Evolutionary conservation across 208 protist species (phyloP), one percentile per base, ranked within the genome.

Genomic region (Trypanosoma brucei): DNA sequence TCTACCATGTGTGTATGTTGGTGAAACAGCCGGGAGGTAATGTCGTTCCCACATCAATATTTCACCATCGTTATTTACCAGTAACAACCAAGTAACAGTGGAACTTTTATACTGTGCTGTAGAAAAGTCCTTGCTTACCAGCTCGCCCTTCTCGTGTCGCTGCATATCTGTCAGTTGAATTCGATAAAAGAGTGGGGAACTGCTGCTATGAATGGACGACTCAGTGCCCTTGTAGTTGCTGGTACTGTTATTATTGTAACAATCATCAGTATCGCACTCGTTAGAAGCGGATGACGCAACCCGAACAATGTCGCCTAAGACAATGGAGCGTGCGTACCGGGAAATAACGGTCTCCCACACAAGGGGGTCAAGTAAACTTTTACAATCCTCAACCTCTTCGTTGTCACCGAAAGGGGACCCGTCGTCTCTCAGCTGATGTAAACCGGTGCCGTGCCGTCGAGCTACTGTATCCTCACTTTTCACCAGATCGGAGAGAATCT

Each of bases 161-260:
- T 95, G 89, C 73, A 81, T 75, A 56, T 94, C 83, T 3, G 76
- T 84, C n/a, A 88, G 75, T 2, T 60, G 69, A 67, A 94, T 83
- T 33, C 63, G 57, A 63, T 94, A 94, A 33, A 55, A 75, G 8
- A 69, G n/a, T 8, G 42, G 55, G 39, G 52, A 42, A 35, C 37
- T 50, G 3, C 9, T 14, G 7, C 31, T 14, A 55, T 22, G 7
- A 11, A 33, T 5, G 9, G 11, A 46, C 8, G 8, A 6, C 11
- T 46, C 8, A 14, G 6, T 6, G 11, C 42, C 42, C 11, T 14
- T 11, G 42, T 46, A 11, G 11, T 11, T 46, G 6, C 11, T 11
- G 6, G 42, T 14, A 55, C 5, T 2, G 33, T 34, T 50, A 45
- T 30, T 33, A 3, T 0, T 37, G 45, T 4, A 22, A 44, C 44